Evolutionary conservation across 164 flowering plant species (phyloP), one percentile per base, ranked within the genome.

Genomic region (Berberis thunbergii): DNA sequence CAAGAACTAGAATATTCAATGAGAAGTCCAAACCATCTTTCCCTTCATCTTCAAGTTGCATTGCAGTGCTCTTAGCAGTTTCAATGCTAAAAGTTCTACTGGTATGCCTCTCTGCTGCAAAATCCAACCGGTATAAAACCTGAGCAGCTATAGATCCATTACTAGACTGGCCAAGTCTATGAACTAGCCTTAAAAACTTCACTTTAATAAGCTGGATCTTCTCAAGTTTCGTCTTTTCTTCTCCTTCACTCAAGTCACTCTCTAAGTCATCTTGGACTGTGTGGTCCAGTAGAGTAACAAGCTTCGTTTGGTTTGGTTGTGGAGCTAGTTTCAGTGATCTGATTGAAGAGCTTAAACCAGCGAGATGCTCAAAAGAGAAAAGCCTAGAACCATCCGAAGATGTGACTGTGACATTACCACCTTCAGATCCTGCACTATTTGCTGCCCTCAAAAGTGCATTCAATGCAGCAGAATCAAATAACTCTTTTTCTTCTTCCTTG

Each of bases 401-500:
- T 9, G 88, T 76, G 57, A 86, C 73, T 11, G 87, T 85, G 67
- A 88, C 70, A 48, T 6, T 75, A n/a, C 79, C 80, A 48, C 75
- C 79, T 62, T 83, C 90, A 3, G 86, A 64, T 10, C 77, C 77
- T 67, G 66, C 87, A 74, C 78, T 80, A 1, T 80, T 74, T 10
- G 97, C 97, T n/a, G 96, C 97, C 78, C 91, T 94, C 76, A 94
- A 63, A 42, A 94, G 86, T 61, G 97, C 96, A 67, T 96, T 83
- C 78, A 91, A 75, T 7, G 97, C 88, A 67, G 94, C 83, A 64
- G 98, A 83, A 78, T 94, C 96, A 79, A 91, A 87, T 44, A 88
- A 59, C 76, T 86, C 86, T 60, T 83, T 83, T 13, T 84, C 92
- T 40, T 78, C 92, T 39, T 77, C 89, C 56, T 86, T 95, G 55